Evolutionary conservation across 352 stramenopile genomes (phyloP).

Genomic region (Globisporangium okanoganense): DNA sequence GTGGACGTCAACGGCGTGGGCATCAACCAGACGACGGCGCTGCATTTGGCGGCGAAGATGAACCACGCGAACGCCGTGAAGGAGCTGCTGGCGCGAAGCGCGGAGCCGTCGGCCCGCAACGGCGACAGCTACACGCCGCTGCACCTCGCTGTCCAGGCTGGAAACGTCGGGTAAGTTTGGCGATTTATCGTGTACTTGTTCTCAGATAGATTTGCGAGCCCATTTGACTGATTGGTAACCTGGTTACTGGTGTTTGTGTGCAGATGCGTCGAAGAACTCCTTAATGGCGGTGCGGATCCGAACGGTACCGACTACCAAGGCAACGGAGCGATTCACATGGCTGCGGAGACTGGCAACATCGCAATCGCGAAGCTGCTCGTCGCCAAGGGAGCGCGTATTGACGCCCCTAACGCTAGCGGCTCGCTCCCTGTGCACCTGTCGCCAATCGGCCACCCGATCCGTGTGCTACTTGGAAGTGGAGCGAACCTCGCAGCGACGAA

Average conservation of each 20-base stretch:
- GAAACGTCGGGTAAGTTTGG: constrained; percentile 54
- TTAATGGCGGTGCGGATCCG: constrained; percentile 63
- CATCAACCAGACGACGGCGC: constrained; percentile 82
- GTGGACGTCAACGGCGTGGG: constrained; percentile 85
- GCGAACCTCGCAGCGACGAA: constrained; percentile 70
- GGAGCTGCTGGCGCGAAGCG: constrained; percentile 64
- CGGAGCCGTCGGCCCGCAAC: constrained; percentile 59
- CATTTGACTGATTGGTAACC: neutral
- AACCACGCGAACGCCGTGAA: constrained; percentile 76
- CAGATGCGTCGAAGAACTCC: constrained; percentile 71
- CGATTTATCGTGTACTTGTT: neutral
- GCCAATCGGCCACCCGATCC: constrained; percentile 83
- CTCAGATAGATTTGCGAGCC: neutral
- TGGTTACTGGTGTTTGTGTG: neutral
- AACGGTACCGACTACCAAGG: constrained; percentile 82
- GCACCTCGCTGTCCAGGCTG: constrained; percentile 67
- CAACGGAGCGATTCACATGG: constrained; percentile 82
- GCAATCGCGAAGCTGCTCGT: constrained; percentile 73
- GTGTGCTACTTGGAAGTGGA: constrained; percentile 71
- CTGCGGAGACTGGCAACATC: constrained; percentile 76
- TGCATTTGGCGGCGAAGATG: constrained; percentile 73
- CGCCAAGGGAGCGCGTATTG: constrained; percentile 63
- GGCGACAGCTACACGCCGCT: constrained; percentile 81
- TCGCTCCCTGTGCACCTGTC: constrained; percentile 82
- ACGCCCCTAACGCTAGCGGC: constrained; percentile 72